These are phyloP conservation scores for Skeletonema costatum DNA, from an alignment of 108 stramenopile species.

Conservation along the genomic window DNA sequence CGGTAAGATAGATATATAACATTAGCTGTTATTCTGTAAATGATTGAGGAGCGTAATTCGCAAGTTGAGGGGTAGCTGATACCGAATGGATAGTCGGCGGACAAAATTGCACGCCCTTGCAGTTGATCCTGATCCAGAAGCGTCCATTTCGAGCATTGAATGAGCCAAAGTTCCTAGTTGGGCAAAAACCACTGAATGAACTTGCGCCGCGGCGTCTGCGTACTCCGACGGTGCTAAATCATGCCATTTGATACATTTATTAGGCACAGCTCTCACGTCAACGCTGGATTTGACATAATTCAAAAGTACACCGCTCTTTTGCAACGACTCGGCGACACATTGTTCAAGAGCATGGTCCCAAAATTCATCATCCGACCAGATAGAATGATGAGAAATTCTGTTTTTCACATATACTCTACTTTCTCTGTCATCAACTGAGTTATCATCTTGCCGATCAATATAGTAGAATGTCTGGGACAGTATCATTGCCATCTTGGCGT, in stretches of 20 bases:
- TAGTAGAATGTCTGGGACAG: conserved; percentile 69
- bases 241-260: conserved; percentile 67
- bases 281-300: conserved; percentile 47
- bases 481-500: conserved; percentile 79
- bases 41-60: conserved; percentile 72
- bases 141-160: conserved; percentile 70
- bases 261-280: conserved; percentile 28
- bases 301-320: conserved; percentile 66
- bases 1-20: not conserved
- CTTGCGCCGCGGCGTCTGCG: conserved; percentile 70
- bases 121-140: conserved; percentile 46
- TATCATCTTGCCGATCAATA: conserved; percentile 16
- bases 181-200: conserved; percentile 79
- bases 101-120: conserved; percentile 68
- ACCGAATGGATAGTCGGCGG: conserved; percentile 62
- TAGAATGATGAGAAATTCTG: conserved; percentile 49
- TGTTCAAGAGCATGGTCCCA: conserved; percentile 73
- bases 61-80: conserved; percentile 71
- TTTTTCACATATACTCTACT: conserved; percentile 57
- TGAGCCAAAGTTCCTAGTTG: conserved; percentile 76
- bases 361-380: conserved; percentile 72
- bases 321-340: conserved; percentile 66
- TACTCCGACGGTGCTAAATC: conserved; percentile 62
- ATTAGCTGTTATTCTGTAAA: conserved; percentile 32
- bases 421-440: conserved; percentile 24